Base-by-base conservation (phyloP, 1,284 basidiomycete genomes). In the Heterobasidion annosum region DNA sequence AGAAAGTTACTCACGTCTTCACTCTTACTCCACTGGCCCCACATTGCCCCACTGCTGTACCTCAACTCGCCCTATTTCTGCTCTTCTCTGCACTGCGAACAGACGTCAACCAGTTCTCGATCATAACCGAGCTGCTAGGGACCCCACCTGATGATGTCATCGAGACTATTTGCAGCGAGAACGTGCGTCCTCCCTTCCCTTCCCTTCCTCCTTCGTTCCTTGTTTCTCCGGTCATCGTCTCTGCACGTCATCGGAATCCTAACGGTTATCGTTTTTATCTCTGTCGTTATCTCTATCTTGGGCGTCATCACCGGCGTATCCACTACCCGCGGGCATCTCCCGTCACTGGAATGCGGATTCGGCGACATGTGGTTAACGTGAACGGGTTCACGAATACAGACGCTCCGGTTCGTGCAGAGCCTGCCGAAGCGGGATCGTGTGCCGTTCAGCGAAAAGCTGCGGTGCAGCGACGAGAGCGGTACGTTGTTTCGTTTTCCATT, bases 41-140 rank as follows among this genome's bases (percentile, higher is more conserved):
- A 19, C 19, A 15, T 18, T 8, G 13, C 46, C 19, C 19, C 33
- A 32, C 33, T 16, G n/a, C 37, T 40, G 12, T 10, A 40, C 12
- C 37, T 34, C 15, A n/a, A 12, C 32, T 37, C 44, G 35, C 32
- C 34, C 35, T 18, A 42, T 46, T 42, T 35, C 46, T 18, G 34
- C 48, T 40, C 25, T 44, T 43, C 16, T 34, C 15, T 49, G 13
- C 37, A 13, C 10, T 18, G 10, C 34, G 25, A 45, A 13, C 66
- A 95, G 94, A 99, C 71, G 97, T 99, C 63, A 97, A 99, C 76
- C 96, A 99, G 70, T 99, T 99, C 74, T 98, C 94, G 42, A 99
- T 99, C 73, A 99, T 99, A 75, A 99, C 96, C 51, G 97, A 99
- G 70, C 76, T 99, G 16, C 78, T 99, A 53, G 97, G 96, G 56